Base-by-base conservation (phyloP, 2,329 filamentous ascomycete genomes). In the Ophiostoma triangulosporum region DNA sequence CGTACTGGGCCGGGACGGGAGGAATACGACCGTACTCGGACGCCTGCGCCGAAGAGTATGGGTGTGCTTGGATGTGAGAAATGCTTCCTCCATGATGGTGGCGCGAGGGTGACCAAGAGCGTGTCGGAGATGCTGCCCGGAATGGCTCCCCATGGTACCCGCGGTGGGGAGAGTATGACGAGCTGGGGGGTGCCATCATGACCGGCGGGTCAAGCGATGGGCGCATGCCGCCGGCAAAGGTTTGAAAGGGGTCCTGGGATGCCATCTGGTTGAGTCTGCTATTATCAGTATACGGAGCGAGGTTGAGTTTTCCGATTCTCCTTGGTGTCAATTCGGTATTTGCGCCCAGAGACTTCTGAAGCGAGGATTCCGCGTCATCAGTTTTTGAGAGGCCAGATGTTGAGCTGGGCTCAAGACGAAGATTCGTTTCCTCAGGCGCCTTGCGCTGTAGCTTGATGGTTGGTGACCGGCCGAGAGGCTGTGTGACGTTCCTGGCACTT, bases 1-100 rank as follows among this genome's bases (percentile, higher is more conserved):
- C 93, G 67, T 93, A 97, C 4, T 81, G 76, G 24, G 84, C 72
- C 59, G 74, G 81, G 1, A 82, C 79, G 1, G 86, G 79, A 3
- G 86, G 79, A 51, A 57, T 51, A 3, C 86, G 77, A 27, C 76
- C 68, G 67, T 86, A 88, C 57, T 90, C 86, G 31, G 71, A 70
- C 3, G 73, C 73, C 1, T 48, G 51, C 20, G 51, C 38, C 38
- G 43, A 20, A 0, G 49, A 50, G 43, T 51, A 55, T 12, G n/a
- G 43, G 43, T 46, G 46, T 9, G 51, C 26, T n/a, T 53, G 48
- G 70, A 71, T 52, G 66, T 64, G 52, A n/a, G 48, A 22, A 17
- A 48, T 7, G 49, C 33, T 52, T 22, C 17, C 33, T 15, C 46
- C 29, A 22, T 51, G 40, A 8, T 32, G 20, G 33, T 49, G 54